These are phyloP conservation scores for Colletotrichum kahawae DNA, from an alignment of 2,329 filamentous ascomycete genomes.

Conservation along the genomic window DNA sequence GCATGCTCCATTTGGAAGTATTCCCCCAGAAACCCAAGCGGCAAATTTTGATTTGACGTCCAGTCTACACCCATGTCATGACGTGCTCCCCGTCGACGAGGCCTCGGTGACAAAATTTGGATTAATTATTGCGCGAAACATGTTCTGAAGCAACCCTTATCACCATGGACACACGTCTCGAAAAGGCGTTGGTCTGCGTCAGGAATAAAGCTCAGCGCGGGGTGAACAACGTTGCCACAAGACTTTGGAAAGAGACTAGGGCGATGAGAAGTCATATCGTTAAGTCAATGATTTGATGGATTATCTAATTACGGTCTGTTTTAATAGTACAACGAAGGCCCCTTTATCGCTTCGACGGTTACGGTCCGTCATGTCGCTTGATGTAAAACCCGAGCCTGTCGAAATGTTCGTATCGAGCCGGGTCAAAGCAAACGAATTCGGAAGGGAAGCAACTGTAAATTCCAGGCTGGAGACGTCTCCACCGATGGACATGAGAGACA, in stretches of 20 bases:
- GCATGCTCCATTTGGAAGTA: background rate
- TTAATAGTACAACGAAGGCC: background rate
- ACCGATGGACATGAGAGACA: background rate
- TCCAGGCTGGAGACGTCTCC: too few species aligned
- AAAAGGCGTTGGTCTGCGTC: background rate
- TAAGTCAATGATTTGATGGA: background rate
- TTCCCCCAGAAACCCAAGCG: background rate
- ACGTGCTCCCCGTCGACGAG: background rate
- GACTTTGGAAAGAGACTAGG: background rate
- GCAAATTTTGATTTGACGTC: background rate
- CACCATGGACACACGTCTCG: background rate
- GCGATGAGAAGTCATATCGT: background rate
- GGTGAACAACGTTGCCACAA: rapidly evolving
- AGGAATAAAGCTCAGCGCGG: background rate
- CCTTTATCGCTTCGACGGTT: background rate
- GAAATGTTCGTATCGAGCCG: background rate
- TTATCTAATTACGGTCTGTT: background rate
- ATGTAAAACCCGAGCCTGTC: background rate
- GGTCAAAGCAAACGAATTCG: background rate
- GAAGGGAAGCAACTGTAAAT: too few species aligned
- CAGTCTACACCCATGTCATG: background rate
- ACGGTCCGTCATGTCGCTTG: background rate
- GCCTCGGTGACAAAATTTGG: rapidly evolving
- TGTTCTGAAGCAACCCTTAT: background rate
- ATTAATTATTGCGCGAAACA: background rate